Evolutionary conservation across 148 eudicot species (phyloP), one percentile per base, ranked within the genome.

Genomic region (Rhododendron simsii): DNA sequence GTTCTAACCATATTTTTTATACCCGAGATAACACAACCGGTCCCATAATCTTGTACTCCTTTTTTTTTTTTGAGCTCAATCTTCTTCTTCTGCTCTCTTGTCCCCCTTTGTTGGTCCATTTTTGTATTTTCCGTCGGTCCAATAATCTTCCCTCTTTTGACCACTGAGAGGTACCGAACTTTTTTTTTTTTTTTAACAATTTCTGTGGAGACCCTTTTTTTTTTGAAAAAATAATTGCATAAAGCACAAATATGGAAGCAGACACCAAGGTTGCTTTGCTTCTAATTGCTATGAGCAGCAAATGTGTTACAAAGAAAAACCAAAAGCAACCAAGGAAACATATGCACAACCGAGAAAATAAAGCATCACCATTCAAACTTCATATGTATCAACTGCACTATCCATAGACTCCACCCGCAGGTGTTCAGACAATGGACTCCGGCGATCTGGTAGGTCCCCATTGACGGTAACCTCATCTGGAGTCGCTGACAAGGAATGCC

Each of bases 351-450:
- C 41, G 26, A 14, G 75, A 35, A 20, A 50, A 45, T 4, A 67
- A 76, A 81, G 57, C 81, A 82, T 18, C 18, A 28, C 65, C 53
- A 76, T 3, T 87, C 67, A 90, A 84, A 87, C 86, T 81, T 89
- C 90, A 84, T 69, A 50, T 4, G 89, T 81, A 33, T 92, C 93
- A 50, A 87, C 95, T 45, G 87, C 89, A 89, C 99, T 95, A 67
- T 93, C 95, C 81, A 88, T 39, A 50, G 99, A 96, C 50, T 92
- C 98, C 80, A 85, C 90, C 44, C 98, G 89, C 85, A 79, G 87
- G 85, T 88, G 98, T 83, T 84, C 88, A 44, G 89, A 87, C 76
- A 88, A 26, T 63, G 94, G 87, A 63, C 84, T 89, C 15, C 57
- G 87, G 0, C 65, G 50, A 16, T 88, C 91, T 41, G 78, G 28